These are phyloP conservation scores for Lactifluus hygrophoroides DNA, from an alignment of 768 basidiomycete species.

Conservation along the genomic window DNA sequence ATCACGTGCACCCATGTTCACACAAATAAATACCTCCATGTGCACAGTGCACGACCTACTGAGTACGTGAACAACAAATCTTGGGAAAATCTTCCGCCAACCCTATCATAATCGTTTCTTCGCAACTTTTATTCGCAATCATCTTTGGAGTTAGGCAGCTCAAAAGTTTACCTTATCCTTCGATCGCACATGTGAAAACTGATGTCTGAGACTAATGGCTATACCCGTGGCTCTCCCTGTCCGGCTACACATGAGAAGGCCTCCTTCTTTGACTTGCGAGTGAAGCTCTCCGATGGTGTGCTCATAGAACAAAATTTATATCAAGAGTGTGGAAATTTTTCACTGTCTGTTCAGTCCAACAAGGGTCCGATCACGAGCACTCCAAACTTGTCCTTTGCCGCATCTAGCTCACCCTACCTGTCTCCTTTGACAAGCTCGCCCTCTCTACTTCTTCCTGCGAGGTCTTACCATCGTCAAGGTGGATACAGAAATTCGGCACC, in stretches of 20 bases:
- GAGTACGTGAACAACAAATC: too few relatives aligned
- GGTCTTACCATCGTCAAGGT: not conserved
- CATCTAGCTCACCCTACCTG: constrained; percentile 2
- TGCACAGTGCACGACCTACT: too few relatives aligned
- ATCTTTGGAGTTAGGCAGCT: too few relatives aligned
- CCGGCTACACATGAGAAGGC: not conserved
- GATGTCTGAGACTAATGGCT: not conserved
- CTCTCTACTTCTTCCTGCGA: not conserved
- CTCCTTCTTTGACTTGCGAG: not conserved
- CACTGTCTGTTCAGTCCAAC: not conserved
- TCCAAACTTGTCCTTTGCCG: constrained; percentile 8
- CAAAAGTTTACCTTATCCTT: too few relatives aligned
- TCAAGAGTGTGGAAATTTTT: not conserved
- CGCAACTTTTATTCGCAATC: too few relatives aligned
- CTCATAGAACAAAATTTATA: not conserved
- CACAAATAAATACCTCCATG: too few relatives aligned
- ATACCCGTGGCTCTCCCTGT: not conserved
- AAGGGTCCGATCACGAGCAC: not conserved
- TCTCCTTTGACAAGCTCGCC: not conserved
- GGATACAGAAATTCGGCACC: not conserved
- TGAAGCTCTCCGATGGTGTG: not conserved
- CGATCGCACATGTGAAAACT: not conserved
- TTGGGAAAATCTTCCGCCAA: too few relatives aligned
- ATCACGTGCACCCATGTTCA: too few relatives aligned
- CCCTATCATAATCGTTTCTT: too few relatives aligned